Percentiles rank a stretch among this genome's conserved stretches.
phyloP scores from a whole-genome alignment of 306 rosid genomes.

The Dalbergia oliveri region DNA sequence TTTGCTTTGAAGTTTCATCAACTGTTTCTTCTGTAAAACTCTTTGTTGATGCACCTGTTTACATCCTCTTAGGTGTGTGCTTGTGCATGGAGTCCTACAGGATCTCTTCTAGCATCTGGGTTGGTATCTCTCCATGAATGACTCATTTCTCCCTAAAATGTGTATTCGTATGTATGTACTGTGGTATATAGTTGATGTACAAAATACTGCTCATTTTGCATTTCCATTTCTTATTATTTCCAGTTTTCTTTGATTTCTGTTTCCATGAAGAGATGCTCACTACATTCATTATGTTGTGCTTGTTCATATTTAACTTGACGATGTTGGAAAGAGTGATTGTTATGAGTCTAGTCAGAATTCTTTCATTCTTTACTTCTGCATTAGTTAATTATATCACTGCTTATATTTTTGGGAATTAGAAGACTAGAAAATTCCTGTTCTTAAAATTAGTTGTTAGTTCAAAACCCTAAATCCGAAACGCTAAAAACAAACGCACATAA shows the following conservation, averaged over 20 bases:
- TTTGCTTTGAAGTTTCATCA: neutral
- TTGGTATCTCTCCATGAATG: constrained; percentile 49
- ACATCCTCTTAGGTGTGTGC: constrained; percentile 82
- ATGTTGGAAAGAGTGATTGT: constrained; percentile 16
- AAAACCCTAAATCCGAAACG: too few species aligned
- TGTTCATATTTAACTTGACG: constrained; percentile 17
- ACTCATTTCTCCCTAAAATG: constrained; percentile 20
- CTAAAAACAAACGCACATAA: neutral
- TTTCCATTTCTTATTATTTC: constrained; percentile 15
- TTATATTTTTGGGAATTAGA: constrained; percentile 26
- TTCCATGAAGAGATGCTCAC: constrained; percentile 2
- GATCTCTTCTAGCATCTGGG: constrained; percentile 98
- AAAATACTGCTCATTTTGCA: constrained; percentile 2
- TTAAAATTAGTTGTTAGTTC: neutral
- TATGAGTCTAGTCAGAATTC: constrained; percentile 22
- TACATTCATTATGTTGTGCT: constrained; percentile 4
- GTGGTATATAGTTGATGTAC: neutral
- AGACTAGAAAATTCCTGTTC: constrained; percentile 6
- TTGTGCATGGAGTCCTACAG: constrained; percentile 97
- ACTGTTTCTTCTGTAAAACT: constrained; percentile 27
- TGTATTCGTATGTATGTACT: neutral
- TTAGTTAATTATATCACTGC: constrained; percentile 15
- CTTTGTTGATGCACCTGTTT: constrained; percentile 43
- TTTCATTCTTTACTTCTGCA: neutral
- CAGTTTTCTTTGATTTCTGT: neutral